Evolutionary conservation across 106 monocot species (phyloP).

Genomic region (Acorus gramineus): DNA sequence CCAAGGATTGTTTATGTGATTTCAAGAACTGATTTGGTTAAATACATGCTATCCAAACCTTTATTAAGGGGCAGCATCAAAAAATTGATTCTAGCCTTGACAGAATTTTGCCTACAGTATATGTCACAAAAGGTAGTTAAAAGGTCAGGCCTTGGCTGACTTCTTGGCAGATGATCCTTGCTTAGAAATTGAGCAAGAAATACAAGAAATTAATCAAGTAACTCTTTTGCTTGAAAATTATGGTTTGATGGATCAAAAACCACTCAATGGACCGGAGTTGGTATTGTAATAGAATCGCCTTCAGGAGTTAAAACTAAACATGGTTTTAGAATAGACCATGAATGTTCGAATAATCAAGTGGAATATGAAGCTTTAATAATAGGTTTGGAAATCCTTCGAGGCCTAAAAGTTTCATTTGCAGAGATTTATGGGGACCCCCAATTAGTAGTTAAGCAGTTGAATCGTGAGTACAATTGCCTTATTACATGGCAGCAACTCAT

Average conservation of each 20-base stretch:
- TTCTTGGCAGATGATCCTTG: too few species aligned
- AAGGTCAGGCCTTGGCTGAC: too few species aligned
- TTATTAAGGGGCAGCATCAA: too few species aligned
- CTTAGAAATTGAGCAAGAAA: too few species aligned
- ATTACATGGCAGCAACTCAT: not conserved
- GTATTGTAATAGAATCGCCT: not conserved
- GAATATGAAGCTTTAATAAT: not conserved
- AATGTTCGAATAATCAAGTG: not conserved
- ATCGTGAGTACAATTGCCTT: not conserved
- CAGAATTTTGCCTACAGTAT: too few species aligned
- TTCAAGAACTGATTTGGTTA: not conserved
- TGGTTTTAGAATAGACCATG: not conserved
- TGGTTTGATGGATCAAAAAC: not conserved
- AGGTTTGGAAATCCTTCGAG: not conserved
- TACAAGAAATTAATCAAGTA: too few species aligned
- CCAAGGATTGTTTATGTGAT: not conserved
- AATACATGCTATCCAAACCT: not conserved
- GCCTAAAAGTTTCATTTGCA: not conserved
- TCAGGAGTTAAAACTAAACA: not conserved
- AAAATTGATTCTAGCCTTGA: too few species aligned
- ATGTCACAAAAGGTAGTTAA: too few species aligned
- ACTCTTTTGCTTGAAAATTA: not conserved
- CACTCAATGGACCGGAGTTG: not conserved
- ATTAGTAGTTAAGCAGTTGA: not conserved
- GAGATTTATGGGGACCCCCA: not conserved